Conservation (phyloP, 306 rosid genomes). For the Trichosanthes cucumerina region DNA sequence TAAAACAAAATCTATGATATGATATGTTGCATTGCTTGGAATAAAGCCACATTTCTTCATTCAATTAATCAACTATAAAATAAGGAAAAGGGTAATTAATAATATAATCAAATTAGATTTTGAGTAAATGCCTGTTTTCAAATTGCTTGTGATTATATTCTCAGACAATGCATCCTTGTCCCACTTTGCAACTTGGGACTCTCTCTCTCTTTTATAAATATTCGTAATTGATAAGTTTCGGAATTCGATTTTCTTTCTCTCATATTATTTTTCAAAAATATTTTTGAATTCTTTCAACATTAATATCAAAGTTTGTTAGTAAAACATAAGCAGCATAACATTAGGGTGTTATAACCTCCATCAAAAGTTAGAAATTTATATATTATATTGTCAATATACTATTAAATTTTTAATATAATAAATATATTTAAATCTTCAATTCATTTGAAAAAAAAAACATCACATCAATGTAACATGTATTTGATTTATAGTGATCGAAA, state of each 20-base stretch:
- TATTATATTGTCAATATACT: too few relatives aligned
- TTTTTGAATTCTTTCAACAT: background rate
- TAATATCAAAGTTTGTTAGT: background rate
- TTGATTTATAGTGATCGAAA: background rate
- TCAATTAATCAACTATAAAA: background rate
- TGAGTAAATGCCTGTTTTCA: background rate
- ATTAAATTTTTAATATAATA: background rate
- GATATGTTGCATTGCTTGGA: background rate
- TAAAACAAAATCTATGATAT: background rate
- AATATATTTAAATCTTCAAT: background rate
- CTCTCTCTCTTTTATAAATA: background rate
- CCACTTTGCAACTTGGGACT: slow-evolving; percentile 22
- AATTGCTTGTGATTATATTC: slow-evolving; percentile 34
- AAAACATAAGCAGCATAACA: too few relatives aligned
- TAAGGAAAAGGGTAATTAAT: background rate
- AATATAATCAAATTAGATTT: background rate
- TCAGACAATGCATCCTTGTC: slow-evolving; percentile 15
- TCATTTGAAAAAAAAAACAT: background rate
- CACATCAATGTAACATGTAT: background rate
- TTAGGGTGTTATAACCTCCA: too few relatives aligned
- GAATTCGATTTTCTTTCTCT: background rate
- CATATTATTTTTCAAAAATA: background rate
- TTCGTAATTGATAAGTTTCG: background rate
- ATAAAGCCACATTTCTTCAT: background rate
- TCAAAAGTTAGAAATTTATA: too few relatives aligned